Evolutionary conservation across 2,329 filamentous ascomycete species (phyloP).

Genomic region (Exutisphaerella laricina): DNA sequence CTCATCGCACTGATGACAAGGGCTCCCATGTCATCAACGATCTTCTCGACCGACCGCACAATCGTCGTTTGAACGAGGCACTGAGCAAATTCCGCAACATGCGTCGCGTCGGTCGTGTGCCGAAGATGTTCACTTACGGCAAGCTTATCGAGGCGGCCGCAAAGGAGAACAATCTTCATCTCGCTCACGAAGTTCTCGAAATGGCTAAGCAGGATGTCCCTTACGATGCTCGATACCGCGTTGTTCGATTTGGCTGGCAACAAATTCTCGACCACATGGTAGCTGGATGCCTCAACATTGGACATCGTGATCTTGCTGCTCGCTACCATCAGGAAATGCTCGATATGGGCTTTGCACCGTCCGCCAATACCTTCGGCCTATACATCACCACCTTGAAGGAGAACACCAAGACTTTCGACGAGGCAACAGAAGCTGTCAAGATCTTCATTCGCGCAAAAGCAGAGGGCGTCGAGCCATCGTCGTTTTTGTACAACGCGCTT

Average conservation of each 20-base stretch:
- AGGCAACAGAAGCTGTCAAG: conserved; percentile 92
- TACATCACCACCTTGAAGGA: conserved; percentile 99
- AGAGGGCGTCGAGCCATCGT: conserved; percentile 91
- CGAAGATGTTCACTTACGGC: conserved; percentile 92
- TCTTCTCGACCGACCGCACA: conserved; percentile 73
- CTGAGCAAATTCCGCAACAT: conserved; percentile 84
- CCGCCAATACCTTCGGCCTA: conserved; percentile 94
- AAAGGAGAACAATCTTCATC: conserved; percentile 72
- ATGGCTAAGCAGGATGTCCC: conserved; percentile 90
- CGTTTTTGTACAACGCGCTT: conserved; percentile 95
- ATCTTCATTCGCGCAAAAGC: conserved; percentile 92
- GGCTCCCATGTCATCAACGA: conserved; percentile 88
- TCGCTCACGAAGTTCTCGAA: conserved; percentile 78
- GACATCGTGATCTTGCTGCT: conserved; percentile 73
- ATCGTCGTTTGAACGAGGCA: conserved; percentile 68
- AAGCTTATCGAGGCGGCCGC: conserved; percentile 91
- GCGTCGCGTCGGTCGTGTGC: conserved; percentile 83
- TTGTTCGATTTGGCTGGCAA: conserved; percentile 92
- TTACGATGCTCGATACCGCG: conserved; percentile 72
- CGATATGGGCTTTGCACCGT: conserved; percentile 83
- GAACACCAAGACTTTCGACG: conserved; percentile 94
- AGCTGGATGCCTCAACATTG: conserved; percentile 77
- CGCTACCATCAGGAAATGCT: conserved; percentile 88
- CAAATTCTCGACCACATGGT: conserved; percentile 97
- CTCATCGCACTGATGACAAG: conserved; percentile 84